phyloP scores from a whole-genome alignment of 2,329 filamentous ascomycete genomes.

The Diplodia mutila region DNA sequence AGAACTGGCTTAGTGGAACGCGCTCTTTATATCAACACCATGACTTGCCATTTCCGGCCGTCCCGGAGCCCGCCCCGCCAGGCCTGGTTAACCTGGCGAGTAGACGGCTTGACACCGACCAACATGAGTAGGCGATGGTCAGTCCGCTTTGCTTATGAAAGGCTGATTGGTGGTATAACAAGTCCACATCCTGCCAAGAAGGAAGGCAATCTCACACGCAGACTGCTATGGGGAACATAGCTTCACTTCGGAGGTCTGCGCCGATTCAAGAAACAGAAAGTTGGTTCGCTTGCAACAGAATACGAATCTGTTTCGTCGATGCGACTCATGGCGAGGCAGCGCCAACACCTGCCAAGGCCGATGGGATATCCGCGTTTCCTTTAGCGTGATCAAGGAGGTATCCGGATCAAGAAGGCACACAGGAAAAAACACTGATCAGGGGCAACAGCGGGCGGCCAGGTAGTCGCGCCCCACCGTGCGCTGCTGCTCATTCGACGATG shows the following conservation, averaged over 20 bases:
- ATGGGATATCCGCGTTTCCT: background rate
- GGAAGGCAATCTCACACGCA: background rate
- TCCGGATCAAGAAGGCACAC: background rate
- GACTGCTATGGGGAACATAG: too few species aligned
- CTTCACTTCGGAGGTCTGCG: background rate
- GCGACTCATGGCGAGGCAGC: conserved; percentile 8
- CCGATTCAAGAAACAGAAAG: background rate
- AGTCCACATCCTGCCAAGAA: conserved; percentile 9
- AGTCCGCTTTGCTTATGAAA: background rate
- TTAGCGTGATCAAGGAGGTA: background rate
- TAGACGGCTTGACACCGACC: background rate
- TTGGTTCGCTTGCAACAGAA: conserved; percentile 17
- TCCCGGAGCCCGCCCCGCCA: background rate
- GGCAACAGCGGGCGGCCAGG: background rate
- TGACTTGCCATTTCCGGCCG: background rate
- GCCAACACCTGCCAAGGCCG: conserved; percentile 16
- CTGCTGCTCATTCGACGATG: background rate
- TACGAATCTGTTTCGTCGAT: conserved; percentile 6
- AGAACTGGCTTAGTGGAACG: background rate
- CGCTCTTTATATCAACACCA: conserved; percentile 1
- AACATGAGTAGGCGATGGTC: background rate
- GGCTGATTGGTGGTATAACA: conserved; percentile 20
- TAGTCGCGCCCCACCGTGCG: too few species aligned
- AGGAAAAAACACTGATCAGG: background rate
- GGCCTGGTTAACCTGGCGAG: background rate